A percentile compares a stretch with the other conserved stretches of the same genome.
phyloP scores from a whole-genome alignment of 257 asterid genomes.

The Galeopsis tetrahit region DNA sequence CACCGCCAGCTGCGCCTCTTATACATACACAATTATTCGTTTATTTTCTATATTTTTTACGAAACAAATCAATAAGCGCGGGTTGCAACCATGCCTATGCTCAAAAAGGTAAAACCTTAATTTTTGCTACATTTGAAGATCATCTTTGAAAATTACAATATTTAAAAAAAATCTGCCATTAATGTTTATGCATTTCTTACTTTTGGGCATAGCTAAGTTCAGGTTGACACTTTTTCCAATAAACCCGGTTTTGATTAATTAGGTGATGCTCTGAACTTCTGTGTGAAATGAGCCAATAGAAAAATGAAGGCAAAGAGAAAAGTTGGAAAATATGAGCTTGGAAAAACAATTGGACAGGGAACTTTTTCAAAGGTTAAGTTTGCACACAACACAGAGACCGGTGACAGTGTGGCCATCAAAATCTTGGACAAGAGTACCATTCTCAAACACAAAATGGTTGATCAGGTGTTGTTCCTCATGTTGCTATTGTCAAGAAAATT shows the following conservation, averaged over 20 bases:
- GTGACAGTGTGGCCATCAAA: conserved; percentile 83
- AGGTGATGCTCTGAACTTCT: conserved; percentile 14
- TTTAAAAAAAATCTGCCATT: background rate
- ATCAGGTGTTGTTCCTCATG: conserved; percentile 59
- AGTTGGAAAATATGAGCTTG: conserved; percentile 89
- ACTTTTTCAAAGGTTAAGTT: conserved; percentile 94
- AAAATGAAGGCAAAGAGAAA: conserved; percentile 66
- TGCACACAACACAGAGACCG: conserved; percentile 72
- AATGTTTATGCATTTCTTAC: conserved; percentile 12
- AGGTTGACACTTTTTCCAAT: conserved; percentile 22
- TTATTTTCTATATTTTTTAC: too few species aligned
- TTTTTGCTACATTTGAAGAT: too few species aligned
- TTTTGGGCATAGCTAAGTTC: conserved; percentile 8
- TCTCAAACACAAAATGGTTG: conserved; percentile 91
- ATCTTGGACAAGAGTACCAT: conserved; percentile 84
- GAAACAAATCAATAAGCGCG: too few species aligned
- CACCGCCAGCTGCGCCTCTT: too few species aligned
- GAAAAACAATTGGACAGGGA: conserved; percentile 90
- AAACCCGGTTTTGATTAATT: conserved; percentile 25
- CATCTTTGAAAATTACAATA: too few species aligned
- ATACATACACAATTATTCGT: too few species aligned
- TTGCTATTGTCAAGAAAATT: conserved; percentile 1
- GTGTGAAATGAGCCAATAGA: conserved; percentile 46
- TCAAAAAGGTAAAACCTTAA: too few species aligned
- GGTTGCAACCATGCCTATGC: too few species aligned